A percentile compares a stretch with the other conserved stretches of the same genome.
phyloP scores from a whole-genome alignment of 78 protist species.

The Creolimax fragrantissima region DNA sequence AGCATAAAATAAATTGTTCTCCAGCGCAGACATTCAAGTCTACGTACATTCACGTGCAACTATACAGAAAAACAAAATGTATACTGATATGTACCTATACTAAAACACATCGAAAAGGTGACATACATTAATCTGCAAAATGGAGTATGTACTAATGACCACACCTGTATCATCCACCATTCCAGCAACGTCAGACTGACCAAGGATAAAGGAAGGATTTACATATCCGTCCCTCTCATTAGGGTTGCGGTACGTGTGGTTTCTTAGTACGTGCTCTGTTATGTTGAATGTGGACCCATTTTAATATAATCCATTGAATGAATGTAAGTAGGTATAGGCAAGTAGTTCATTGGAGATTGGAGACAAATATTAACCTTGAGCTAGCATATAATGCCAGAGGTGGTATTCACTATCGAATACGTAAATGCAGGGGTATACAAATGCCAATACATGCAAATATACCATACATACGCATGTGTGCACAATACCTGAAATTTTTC shows the following conservation, averaged over 20 bases:
- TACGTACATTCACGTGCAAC: no score
- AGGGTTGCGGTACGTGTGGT: conserved; percentile 55
- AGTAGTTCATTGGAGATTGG: no score
- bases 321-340: neutral
- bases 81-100: no score
- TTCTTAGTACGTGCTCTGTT: conserved; percentile 74
- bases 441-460: neutral
- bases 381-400: no score
- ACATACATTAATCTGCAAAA: no score
- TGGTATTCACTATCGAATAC: no score
- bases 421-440: neutral
- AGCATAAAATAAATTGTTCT: no score
- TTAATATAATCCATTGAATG: neutral
- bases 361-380: no score
- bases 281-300: neutral
- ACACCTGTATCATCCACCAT: neutral
- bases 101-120: no score
- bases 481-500: conserved; percentile 39
- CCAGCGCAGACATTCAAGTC: no score
- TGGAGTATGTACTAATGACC: no score
- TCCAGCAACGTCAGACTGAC: neutral
- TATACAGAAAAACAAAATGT: no score
- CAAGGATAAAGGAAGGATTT: neutral
- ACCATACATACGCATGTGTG: neutral
- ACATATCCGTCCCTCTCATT: neutral